phyloP scores from a whole-genome alignment of 805 yeast species.

The Starmerella stellata region DNA sequence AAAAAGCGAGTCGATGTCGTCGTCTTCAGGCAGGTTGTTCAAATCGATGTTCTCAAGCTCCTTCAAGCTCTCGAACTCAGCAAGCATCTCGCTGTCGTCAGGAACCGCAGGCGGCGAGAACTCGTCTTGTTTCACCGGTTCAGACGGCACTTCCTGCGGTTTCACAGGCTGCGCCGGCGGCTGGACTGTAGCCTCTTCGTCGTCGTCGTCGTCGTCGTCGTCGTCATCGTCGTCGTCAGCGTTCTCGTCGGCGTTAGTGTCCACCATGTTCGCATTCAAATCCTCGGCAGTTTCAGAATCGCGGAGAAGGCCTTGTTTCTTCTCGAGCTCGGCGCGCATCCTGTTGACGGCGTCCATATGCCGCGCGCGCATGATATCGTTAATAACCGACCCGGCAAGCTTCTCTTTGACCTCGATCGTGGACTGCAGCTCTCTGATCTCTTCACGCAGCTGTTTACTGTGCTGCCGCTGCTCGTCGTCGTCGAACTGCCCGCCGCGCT shows the following conservation, averaged over 20 bases:
- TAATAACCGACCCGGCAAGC: slow-evolving; percentile 52
- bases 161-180: background rate
- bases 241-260: slow-evolving; percentile 16
- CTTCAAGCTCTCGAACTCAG: slow-evolving; percentile 1
- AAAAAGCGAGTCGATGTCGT: slow-evolving; percentile 18
- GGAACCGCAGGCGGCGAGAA: background rate
- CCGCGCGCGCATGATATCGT: slow-evolving; percentile 73
- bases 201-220: slow-evolving; percentile 20
- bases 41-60: slow-evolving; percentile 20
- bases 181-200: background rate
- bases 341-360: slow-evolving; percentile 64
- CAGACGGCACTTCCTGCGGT: background rate
- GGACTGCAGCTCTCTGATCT: slow-evolving; percentile 59
- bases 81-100: background rate
- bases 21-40: slow-evolving; percentile 20
- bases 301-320: slow-evolving; percentile 51
- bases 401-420: slow-evolving; percentile 59
- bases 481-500: slow-evolving; percentile 31
- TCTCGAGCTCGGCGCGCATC: slow-evolving; percentile 62
- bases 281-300: slow-evolving; percentile 18
- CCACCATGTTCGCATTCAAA: slow-evolving; percentile 16
- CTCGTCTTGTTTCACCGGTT: background rate
- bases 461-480: slow-evolving; percentile 40
- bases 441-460: slow-evolving; percentile 62
- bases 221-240: slow-evolving; percentile 23